Evolutionary conservation across 192 early-diverging fungal genomes (phyloP).

Genomic region (Paraglomus brasilianum): DNA sequence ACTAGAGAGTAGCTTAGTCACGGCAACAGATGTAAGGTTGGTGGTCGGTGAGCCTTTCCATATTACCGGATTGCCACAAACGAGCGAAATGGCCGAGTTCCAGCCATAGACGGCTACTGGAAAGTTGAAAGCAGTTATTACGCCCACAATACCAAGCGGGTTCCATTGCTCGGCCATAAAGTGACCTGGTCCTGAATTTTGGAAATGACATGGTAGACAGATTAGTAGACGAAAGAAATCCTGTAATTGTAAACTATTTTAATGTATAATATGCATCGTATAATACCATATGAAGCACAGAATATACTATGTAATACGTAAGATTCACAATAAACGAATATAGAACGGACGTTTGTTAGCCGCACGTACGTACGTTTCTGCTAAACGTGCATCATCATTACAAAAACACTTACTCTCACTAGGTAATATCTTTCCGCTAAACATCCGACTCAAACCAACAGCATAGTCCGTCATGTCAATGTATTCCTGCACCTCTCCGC

Average conservation of each 20-base stretch:
- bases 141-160: conserved; percentile 87
- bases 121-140: conserved; percentile 96
- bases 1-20: conserved; percentile 80
- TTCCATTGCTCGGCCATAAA: conserved; percentile 96
- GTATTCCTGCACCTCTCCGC: conserved; percentile 96
- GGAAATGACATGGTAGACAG: neutral
- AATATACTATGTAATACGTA: too few species aligned
- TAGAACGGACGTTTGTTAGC: too few species aligned
- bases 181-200: conserved; percentile 66
- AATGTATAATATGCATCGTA: neutral
- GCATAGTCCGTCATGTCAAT: conserved; percentile 94
- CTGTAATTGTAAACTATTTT: neutral
- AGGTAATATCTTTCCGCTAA: conserved; percentile 83
- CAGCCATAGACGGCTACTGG: conserved; percentile 71
- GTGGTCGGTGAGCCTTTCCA: conserved; percentile 88
- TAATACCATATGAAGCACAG: too few species aligned
- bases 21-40: conserved; percentile 80
- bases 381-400: too few species aligned
- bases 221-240: too few species aligned
- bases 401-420: conserved; percentile 56
- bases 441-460: conserved; percentile 75
- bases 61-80: conserved; percentile 87
- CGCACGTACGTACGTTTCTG: too few species aligned
- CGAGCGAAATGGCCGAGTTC: conserved; percentile 87
- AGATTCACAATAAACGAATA: too few species aligned